Conservation (phyloP, 305 asterid species). For the Stenogyne calaminthoides region DNA sequence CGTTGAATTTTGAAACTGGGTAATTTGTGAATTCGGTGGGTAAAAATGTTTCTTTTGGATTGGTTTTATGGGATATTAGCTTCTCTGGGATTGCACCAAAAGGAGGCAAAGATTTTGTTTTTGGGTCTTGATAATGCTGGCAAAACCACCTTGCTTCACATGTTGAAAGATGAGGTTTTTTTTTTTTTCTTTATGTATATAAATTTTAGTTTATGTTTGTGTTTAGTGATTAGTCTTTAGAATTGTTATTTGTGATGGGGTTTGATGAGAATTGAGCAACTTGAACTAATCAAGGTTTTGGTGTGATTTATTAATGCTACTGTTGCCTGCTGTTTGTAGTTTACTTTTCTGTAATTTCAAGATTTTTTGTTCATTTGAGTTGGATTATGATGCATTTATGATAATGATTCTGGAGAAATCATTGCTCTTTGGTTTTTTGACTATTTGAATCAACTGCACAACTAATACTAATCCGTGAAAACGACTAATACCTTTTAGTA, state of each 20-base stretch:
- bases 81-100: constrained; percentile 61
- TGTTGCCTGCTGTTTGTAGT: neutral
- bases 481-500: too few species aligned
- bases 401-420: neutral
- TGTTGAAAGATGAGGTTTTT: constrained; percentile 76
- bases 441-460: too few species aligned
- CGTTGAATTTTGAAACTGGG: neutral
- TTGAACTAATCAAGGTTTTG: neutral
- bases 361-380: neutral
- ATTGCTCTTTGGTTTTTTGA: neutral
- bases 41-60: constrained; percentile 66
- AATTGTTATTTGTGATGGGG: neutral
- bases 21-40: neutral
- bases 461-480: too few species aligned
- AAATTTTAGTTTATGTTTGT: neutral
- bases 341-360: neutral
- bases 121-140: constrained; percentile 86
- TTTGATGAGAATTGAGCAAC: neutral
- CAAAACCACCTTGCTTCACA: constrained; percentile 75
- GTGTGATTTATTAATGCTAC: neutral
- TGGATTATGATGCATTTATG: neutral
- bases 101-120: constrained; percentile 85
- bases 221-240: neutral
- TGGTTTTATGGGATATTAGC: constrained; percentile 74
- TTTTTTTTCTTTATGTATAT: neutral